These are phyloP conservation scores for Patellaria atrata DNA, from an alignment of 495 filamentous ascomycete genomes.

Conservation along the genomic window DNA sequence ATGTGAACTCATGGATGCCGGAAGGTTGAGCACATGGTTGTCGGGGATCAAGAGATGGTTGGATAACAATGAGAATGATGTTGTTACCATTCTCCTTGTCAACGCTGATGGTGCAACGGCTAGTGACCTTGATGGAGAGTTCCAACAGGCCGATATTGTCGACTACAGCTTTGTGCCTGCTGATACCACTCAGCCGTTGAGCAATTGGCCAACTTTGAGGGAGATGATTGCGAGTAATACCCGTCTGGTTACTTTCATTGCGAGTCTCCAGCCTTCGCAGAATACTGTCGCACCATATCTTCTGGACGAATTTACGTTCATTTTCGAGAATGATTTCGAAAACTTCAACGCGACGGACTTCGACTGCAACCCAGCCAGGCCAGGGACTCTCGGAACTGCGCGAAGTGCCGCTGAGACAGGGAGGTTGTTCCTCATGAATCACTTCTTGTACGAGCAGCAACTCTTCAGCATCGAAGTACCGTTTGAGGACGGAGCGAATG, in stretches of 20 bases:
- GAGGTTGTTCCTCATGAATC: conserved; percentile 29
- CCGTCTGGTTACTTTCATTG: conserved; percentile 27
- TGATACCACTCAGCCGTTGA: conserved; percentile 5
- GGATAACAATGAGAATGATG: conserved; percentile 26
- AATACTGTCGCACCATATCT: conserved; percentile 23
- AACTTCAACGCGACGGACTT: conserved; percentile 19
- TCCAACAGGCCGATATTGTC: conserved; percentile 20
- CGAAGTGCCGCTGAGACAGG: conserved; percentile 14
- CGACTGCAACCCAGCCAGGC: conserved; percentile 23
- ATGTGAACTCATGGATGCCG: conserved; percentile 25
- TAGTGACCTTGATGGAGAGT: conserved; percentile 17
- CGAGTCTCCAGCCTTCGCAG: conserved; percentile 11
- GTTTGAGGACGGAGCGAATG: conserved; percentile 15
- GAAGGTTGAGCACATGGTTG: conserved; percentile 22
- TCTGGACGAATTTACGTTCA: conserved; percentile 27
- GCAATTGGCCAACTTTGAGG: conserved; percentile 26
- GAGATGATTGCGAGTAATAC: conserved; percentile 23
- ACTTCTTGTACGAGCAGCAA: conserved; percentile 22
- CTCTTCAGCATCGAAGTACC: conserved; percentile 22
- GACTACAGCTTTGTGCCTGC: conserved; percentile 23
- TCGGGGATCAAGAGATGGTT: conserved; percentile 25
- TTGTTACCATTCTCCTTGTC: conserved; percentile 28
- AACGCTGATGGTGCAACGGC: conserved; percentile 23
- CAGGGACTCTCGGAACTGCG: conserved; percentile 11
- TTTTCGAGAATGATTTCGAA: conserved; percentile 29